Evolutionary conservation across 768 basidiomycete genomes (phyloP).

Genomic region (Suillus tomentosus): DNA sequence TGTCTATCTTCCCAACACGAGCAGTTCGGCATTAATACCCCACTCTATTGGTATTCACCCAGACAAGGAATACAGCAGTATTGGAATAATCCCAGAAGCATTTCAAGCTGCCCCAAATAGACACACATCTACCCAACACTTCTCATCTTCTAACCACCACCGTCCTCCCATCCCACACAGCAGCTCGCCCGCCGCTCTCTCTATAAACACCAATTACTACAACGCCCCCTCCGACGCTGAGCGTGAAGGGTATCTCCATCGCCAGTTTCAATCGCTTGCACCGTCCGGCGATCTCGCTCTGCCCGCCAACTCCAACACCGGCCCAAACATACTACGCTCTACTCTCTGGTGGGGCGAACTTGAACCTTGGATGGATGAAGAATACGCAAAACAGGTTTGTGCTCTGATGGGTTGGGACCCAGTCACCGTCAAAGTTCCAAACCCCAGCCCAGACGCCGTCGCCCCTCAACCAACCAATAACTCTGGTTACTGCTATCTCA

Average conservation of each 20-base stretch:
- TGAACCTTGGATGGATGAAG: slow-evolving; percentile 97
- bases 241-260: slow-evolving; percentile 19
- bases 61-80: slow-evolving; percentile 38
- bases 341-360: slow-evolving; percentile 88
- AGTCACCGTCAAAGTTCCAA: slow-evolving; percentile 71
- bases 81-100: slow-evolving; percentile 26
- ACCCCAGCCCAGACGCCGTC: slow-evolving; percentile 54
- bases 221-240: slow-evolving; percentile 25
- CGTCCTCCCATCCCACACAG: slow-evolving; percentile 35
- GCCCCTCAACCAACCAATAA: slow-evolving; percentile 72
- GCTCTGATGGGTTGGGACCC: slow-evolving; percentile 86
- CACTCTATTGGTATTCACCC: slow-evolving; percentile 38
- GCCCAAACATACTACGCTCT: slow-evolving; percentile 42
- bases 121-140: slow-evolving; percentile 29
- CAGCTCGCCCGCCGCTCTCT: slow-evolving; percentile 24
- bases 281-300: slow-evolving; percentile 22
- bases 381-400: slow-evolving; percentile 89
- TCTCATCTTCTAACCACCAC: slow-evolving; percentile 47
- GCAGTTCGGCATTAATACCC: slow-evolving; percentile 30
- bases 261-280: slow-evolving; percentile 19
- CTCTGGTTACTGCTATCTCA: slow-evolving; percentile 86
- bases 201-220: slow-evolving; percentile 22
- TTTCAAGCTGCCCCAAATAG: slow-evolving; percentile 39
- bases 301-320: slow-evolving; percentile 31
- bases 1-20: slow-evolving; percentile 20